Percentiles rank a stretch among this genome's conserved stretches.
Evolutionary conservation across 2,329 filamentous ascomycete species (phyloP).

Genomic region (Ophiostoma sp.): DNA sequence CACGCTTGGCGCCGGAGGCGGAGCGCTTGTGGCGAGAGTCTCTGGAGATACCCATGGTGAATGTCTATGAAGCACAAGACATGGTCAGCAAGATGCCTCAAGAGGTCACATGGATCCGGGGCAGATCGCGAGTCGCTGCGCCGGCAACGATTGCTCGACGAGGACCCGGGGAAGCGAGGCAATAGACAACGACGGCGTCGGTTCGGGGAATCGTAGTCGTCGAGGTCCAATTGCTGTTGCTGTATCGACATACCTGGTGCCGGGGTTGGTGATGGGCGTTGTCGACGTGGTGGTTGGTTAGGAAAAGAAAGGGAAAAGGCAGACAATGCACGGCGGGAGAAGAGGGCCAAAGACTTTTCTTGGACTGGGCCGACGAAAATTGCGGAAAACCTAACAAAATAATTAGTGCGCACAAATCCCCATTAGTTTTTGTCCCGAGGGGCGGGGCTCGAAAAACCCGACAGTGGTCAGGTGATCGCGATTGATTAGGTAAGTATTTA

Average conservation of each 20-base stretch:
- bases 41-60: slow-evolving; percentile 99
- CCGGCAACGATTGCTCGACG: slow-evolving; percentile 1
- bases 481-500: slow-evolving; percentile 12
- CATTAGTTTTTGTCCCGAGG: slow-evolving; percentile 15
- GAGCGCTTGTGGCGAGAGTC: slow-evolving; percentile 99
- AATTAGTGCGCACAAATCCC: slow-evolving; percentile 27
- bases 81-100: slow-evolving; percentile 1
- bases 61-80: slow-evolving; percentile 50
- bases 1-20: slow-evolving; percentile 96
- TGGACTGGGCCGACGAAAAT: slow-evolving; percentile 17
- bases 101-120: background rate
- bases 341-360: slow-evolving; percentile 21
- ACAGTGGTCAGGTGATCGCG: slow-evolving; percentile 11
- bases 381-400: slow-evolving; percentile 23
- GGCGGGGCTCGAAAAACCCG: slow-evolving; percentile 23
- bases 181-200: background rate
- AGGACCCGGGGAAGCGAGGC: background rate
- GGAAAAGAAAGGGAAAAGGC: slow-evolving; percentile 16
- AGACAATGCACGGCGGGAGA: slow-evolving; percentile 17
- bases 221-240: background rate
- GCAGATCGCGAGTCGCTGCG: background rate
- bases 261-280: slow-evolving; percentile 23
- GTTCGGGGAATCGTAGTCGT: background rate
- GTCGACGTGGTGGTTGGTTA: slow-evolving; percentile 24
- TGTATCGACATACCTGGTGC: slow-evolving; percentile 24